Conservation (phyloP, 148 eudicot species). For the Mesembryanthemum crystallinum region DNA sequence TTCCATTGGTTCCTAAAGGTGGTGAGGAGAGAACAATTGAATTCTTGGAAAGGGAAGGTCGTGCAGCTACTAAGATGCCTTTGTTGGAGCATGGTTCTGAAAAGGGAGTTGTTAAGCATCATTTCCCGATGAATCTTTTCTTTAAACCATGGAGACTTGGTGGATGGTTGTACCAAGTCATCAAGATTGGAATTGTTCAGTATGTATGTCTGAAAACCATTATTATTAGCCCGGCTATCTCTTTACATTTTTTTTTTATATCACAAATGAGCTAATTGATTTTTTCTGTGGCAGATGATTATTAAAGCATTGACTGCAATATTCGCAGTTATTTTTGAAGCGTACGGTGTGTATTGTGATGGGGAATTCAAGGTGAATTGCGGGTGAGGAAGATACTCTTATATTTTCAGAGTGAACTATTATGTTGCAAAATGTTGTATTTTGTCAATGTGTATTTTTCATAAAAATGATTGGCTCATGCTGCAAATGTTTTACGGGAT, state of each 20-base stretch:
- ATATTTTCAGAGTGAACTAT: neutral
- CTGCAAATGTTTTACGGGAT: too few species aligned
- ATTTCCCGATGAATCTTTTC: slow-evolving; percentile 80
- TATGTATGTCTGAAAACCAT: slow-evolving; percentile 65
- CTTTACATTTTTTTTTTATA: slow-evolving; percentile 14
- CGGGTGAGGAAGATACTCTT: slow-evolving; percentile 50
- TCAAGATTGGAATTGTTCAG: slow-evolving; percentile 94
- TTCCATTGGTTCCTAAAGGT: slow-evolving; percentile 41
- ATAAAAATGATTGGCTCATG: too few species aligned
- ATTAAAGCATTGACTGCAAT: slow-evolving; percentile 88
- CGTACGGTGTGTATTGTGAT: slow-evolving; percentile 85
- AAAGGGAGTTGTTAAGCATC: slow-evolving; percentile 76
- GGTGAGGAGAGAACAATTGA: slow-evolving; percentile 90
- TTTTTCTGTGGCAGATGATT: slow-evolving; percentile 63
- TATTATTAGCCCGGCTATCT: slow-evolving; percentile 2
- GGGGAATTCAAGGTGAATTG: slow-evolving; percentile 89
- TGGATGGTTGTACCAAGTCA: slow-evolving; percentile 83
- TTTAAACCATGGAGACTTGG: slow-evolving; percentile 89
- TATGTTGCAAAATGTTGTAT: too few species aligned
- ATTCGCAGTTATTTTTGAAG: slow-evolving; percentile 88
- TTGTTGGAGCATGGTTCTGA: slow-evolving; percentile 71
- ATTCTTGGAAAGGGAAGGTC: slow-evolving; percentile 93
- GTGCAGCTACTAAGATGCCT: slow-evolving; percentile 60
- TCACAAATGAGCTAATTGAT: slow-evolving; percentile 12
- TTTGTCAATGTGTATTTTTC: too few species aligned